Evolutionary conservation across 768 basidiomycete genomes (phyloP).

Genomic region (Favolaschia claudopus): DNA sequence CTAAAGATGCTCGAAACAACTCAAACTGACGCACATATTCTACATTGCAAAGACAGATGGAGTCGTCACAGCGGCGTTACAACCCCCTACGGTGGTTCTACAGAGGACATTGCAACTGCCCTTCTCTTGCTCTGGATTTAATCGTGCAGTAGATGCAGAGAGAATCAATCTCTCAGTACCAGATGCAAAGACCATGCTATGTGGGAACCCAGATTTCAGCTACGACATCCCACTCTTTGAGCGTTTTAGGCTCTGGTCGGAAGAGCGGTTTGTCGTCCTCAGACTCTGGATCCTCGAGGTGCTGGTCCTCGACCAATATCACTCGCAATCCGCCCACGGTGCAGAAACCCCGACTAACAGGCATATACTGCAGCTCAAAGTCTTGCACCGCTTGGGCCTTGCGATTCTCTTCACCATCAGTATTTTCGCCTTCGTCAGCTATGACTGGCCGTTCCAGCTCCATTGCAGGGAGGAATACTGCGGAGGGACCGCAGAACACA

Average conservation of each 20-base stretch:
- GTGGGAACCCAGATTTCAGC: conserved; percentile 72
- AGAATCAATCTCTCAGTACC: background rate
- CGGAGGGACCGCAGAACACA: conserved; percentile 60
- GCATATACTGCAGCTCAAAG: conserved; percentile 71
- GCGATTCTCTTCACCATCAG: conserved; percentile 26
- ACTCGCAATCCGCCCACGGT: conserved; percentile 77
- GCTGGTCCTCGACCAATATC: conserved; percentile 65
- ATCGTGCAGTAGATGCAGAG: background rate
- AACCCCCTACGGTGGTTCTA: no score
- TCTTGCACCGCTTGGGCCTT: conserved; percentile 55
- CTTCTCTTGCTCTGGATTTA: no score
- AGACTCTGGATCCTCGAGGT: conserved; percentile 42
- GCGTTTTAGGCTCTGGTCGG: conserved; percentile 40
- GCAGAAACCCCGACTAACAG: conserved; percentile 65
- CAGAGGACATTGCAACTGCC: no score
- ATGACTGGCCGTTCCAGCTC: conserved; percentile 38
- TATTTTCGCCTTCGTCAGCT: background rate
- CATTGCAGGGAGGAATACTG: conserved; percentile 52
- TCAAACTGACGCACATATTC: no score
- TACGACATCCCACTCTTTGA: conserved; percentile 78
- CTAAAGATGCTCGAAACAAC: no score
- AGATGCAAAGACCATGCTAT: conserved; percentile 14
- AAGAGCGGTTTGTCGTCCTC: conserved; percentile 30
- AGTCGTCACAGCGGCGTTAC: no score
- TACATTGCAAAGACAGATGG: no score